These are phyloP conservation scores for Ophiosphaerella herpotricha DNA, from an alignment of 2,329 filamentous ascomycete genomes.

Conservation along the genomic window DNA sequence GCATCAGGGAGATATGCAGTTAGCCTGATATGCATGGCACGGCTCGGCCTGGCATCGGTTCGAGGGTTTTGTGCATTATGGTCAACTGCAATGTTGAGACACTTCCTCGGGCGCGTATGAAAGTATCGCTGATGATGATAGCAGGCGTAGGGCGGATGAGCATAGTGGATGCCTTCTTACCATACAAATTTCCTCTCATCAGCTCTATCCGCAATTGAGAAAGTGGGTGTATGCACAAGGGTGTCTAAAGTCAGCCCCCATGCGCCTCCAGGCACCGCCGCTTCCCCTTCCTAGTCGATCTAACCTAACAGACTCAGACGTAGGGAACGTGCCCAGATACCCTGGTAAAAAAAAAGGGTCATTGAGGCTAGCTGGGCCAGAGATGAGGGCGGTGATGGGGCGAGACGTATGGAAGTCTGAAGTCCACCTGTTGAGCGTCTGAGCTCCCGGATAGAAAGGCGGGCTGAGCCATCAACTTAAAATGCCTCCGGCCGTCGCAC, in stretches of 20 bases:
- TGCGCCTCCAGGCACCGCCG: conserved; percentile 5
- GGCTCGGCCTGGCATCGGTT: not conserved
- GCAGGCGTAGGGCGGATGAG: not conserved
- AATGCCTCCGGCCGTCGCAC: not conserved
- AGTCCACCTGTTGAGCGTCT: not conserved
- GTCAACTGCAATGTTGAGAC: not conserved
- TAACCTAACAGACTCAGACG: conserved; percentile 1
- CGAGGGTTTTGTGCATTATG: not conserved
- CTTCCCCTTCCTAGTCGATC: conserved; percentile 3
- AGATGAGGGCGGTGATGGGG: not conserved
- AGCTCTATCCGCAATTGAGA: conserved; percentile 3
- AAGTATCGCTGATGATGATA: not conserved
- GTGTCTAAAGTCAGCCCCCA: conserved; percentile 7
- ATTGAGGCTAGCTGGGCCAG: not conserved
- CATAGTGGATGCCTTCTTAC: not conserved
- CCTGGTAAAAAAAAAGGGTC: conserved; percentile 1
- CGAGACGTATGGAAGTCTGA: not conserved
- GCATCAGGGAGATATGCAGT: not conserved
- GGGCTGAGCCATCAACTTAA: not conserved
- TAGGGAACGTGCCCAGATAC: conserved; percentile 1
- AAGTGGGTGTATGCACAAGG: conserved; percentile 1
- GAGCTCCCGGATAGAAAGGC: not conserved
- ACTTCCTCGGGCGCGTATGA: not conserved
- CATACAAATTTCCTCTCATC: not conserved
- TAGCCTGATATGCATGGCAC: not conserved